phyloP scores from a whole-genome alignment of 192 early-diverging fungal genomes.

The Lobosporangium transversale region DNA sequence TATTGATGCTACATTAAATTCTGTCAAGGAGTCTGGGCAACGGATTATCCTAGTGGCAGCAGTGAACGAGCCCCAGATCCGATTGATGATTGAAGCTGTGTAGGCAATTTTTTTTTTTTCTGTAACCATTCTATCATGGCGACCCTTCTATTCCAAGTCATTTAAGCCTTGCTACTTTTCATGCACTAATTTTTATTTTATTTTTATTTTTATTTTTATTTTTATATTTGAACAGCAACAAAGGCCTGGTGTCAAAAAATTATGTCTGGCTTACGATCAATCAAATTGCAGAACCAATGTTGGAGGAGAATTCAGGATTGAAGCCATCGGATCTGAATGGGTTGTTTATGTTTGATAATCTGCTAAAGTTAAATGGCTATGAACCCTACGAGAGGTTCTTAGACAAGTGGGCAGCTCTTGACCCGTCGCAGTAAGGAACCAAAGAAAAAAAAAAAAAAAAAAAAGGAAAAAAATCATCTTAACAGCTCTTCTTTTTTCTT shows the following conservation, averaged over 20 bases:
- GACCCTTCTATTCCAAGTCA: not conserved
- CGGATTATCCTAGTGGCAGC: slow-evolving; percentile 62
- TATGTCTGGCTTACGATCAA: slow-evolving; percentile 60
- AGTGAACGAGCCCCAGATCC: slow-evolving; percentile 37
- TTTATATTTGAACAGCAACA: slow-evolving; percentile 8
- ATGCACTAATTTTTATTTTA: no score
- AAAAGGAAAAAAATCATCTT: no score
- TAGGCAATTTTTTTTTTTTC: no score
- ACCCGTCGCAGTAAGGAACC: slow-evolving; percentile 46
- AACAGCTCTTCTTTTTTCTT: not conserved
- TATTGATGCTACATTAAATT: slow-evolving; percentile 24
- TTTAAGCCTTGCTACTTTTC: not conserved
- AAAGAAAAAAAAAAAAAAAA: no score
- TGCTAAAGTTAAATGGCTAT: slow-evolving; percentile 56
- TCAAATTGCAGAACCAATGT: slow-evolving; percentile 44
- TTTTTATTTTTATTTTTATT: not conserved
- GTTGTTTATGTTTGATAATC: slow-evolving; percentile 59
- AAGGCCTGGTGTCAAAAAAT: slow-evolving; percentile 38
- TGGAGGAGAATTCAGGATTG: slow-evolving; percentile 12
- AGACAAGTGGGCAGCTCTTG: slow-evolving; percentile 53
- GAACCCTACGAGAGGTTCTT: slow-evolving; percentile 60
- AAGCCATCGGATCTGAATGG: slow-evolving; percentile 52
- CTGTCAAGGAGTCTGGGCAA: slow-evolving; percentile 49
- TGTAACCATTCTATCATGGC: no score
- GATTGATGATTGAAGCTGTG: slow-evolving; percentile 54